Base-by-base conservation (phyloP, 2,329 filamentous ascomycete genomes). In the Botrytis deweyae region DNA sequence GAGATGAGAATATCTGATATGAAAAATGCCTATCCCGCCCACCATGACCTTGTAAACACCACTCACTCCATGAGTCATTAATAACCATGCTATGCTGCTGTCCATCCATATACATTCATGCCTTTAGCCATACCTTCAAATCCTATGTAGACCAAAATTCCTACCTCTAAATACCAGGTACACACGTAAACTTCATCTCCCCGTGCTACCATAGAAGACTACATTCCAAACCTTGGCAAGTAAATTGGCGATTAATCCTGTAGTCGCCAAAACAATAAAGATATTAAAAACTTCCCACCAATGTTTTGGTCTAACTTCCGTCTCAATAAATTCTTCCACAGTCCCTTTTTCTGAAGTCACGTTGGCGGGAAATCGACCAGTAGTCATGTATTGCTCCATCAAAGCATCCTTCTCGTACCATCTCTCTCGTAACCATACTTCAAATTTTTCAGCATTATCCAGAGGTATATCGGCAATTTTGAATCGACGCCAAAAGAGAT, bases 401-500 rank as follows among this genome's bases (percentile, higher is more conserved):
- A 98, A 86, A 44, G 90, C 89, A 79, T 99, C 95, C 82, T 99
- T 99, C 81, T 97, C 94, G 69, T 91, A 89, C 96, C 96, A 99
- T 63, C 94, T 88, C 73, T 93, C 90, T 46, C 91, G 88, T 42
- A 98, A 86, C 96, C 96, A 99, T 4, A 86, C 79, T 73, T 97
- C 94, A 79, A 99, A 99, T 10, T 88, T 86, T 59, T 92, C 88
- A 25, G 88, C 87, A 77, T 91, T 89, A 46, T 94, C 87, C 16
- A 97, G 87, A 0, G 95, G 95, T 62, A 99, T 97, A 33, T 94
- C 90, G 36, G 88, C 87, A 22, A 98, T 81, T 49, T 89, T 88
- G 83, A 97, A 98, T 16, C 94, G 90, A 71, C 96, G 90, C 94
- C 95, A 99, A 83, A 97, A 92, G 86, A 98, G 95, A 83, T 98